Evolutionary conservation across 2,329 filamentous ascomycete species (phyloP).

Genomic region (Aureobasidium sp.): DNA sequence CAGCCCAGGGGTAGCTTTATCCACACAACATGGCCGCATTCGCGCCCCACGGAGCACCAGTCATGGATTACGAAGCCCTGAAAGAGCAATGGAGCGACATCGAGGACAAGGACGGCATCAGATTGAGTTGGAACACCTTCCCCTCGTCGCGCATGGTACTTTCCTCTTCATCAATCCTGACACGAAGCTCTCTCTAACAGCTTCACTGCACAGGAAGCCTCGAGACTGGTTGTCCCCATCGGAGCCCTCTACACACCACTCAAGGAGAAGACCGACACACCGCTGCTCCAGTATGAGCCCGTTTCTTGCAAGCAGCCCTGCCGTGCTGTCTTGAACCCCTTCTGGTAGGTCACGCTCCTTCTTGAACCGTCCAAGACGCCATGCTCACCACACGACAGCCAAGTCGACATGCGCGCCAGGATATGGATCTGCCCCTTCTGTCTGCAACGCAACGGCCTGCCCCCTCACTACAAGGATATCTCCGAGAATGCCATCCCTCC

Average conservation of each 20-base stretch:
- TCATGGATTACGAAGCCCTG: constrained; percentile 84
- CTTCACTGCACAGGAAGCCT: constrained; percentile 64
- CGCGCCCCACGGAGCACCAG: constrained; percentile 22
- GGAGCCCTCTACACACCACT: constrained; percentile 91
- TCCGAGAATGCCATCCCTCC: constrained; percentile 74
- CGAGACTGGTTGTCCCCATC: constrained; percentile 88
- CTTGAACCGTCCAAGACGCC: neutral
- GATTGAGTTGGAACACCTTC: constrained; percentile 97
- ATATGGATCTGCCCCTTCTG: constrained; percentile 90
- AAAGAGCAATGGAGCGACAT: constrained; percentile 97
- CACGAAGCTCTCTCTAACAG: constrained; percentile 12
- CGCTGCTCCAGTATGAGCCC: constrained; percentile 88
- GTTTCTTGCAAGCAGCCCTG: constrained; percentile 95
- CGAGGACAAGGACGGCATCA: constrained; percentile 91
- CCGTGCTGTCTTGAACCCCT: constrained; percentile 91
- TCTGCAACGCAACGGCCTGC: constrained; percentile 71
- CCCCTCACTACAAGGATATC: constrained; percentile 84
- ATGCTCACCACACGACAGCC: constrained; percentile 42
- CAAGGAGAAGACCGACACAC: constrained; percentile 87
- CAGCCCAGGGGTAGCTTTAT: constrained; percentile 8
- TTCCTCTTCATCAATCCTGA: neutral
- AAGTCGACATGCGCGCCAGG: constrained; percentile 74
- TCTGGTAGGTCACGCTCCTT: constrained; percentile 57
- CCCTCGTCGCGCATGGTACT: constrained; percentile 81
- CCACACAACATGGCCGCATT: constrained; percentile 15